phyloP scores from a whole-genome alignment of 768 basidiomycete genomes.

The Tulasnella sp. region DNA sequence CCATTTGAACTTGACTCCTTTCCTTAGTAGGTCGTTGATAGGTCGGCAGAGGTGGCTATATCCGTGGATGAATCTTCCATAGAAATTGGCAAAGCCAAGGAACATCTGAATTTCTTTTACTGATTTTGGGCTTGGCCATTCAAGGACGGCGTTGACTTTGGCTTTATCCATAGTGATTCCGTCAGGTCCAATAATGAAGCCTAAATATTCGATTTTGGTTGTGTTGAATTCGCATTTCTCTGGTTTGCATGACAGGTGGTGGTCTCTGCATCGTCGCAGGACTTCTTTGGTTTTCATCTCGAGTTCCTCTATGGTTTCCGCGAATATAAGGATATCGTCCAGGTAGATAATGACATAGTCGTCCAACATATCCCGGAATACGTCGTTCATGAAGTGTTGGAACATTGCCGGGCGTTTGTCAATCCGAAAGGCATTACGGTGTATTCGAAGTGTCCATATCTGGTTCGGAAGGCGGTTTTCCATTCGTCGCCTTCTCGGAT shows the following conservation, averaged over 20 bases:
- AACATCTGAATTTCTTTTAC: neutral
- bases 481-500: constrained; percentile 19
- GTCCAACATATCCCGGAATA: constrained; percentile 18
- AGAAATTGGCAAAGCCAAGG: constrained; percentile 3
- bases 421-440: constrained; percentile 23
- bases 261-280: constrained; percentile 6
- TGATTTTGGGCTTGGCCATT: neutral
- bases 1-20: neutral
- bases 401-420: constrained; percentile 20
- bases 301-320: constrained; percentile 10
- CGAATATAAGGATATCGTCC: constrained; percentile 20
- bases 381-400: constrained; percentile 19
- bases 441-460: constrained; percentile 20
- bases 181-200: neutral
- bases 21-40: neutral
- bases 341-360: constrained; percentile 19
- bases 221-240: constrained; percentile 15
- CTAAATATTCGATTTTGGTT: constrained; percentile 12
- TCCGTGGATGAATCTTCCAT: neutral
- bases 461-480: constrained; percentile 22
- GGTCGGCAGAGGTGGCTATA: constrained; percentile 12
- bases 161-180: constrained; percentile 18
- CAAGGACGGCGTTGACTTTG: constrained; percentile 20
- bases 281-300: constrained; percentile 6
- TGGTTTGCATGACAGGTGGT: constrained; percentile 6